Percentiles rank a stretch among this genome's conserved stretches.
Conservation (phyloP, 345 rosid genomes). For the Pistacia atlantica region DNA sequence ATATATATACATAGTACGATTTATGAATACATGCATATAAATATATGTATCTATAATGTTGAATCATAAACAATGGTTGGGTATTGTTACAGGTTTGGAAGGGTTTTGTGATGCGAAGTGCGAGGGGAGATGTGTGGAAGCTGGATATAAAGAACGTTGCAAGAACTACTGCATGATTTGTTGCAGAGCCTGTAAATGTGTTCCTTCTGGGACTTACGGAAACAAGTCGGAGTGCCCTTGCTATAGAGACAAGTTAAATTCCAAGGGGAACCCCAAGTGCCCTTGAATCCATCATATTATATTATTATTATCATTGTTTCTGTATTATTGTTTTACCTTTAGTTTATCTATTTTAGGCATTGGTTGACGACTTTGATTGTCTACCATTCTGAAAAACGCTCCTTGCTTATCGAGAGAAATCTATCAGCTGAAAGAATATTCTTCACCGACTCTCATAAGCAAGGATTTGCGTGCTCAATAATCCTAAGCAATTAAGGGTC, state of each 20-base stretch:
- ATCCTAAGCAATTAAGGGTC: neutral
- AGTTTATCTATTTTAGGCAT: neutral
- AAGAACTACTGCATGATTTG: conserved; percentile 50
- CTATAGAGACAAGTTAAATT: conserved; percentile 38
- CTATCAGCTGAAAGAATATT: neutral
- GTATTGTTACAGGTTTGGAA: neutral
- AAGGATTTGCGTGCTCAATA: neutral
- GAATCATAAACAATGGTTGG: neutral
- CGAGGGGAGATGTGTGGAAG: conserved; percentile 42
- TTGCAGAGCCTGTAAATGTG: conserved; percentile 55
- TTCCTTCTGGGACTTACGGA: conserved; percentile 54
- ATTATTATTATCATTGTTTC: neutral
- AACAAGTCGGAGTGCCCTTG: conserved; percentile 54
- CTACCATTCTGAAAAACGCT: neutral
- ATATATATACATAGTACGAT: no score
- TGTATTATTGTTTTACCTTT: neutral
- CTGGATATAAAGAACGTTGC: conserved; percentile 39
- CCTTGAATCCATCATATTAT: conserved; percentile 28
- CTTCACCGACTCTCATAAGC: neutral
- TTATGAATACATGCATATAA: no score
- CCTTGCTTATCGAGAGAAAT: neutral
- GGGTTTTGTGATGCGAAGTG: conserved; percentile 28
- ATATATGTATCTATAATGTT: no score
- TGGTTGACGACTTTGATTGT: neutral
- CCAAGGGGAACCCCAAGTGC: conserved; percentile 48